A percentile compares a stretch with the other conserved stretches of the same genome.
These are phyloP conservation scores for Solanum dulcamara DNA, from an alignment of 257 asterid species.

Conservation along the genomic window DNA sequence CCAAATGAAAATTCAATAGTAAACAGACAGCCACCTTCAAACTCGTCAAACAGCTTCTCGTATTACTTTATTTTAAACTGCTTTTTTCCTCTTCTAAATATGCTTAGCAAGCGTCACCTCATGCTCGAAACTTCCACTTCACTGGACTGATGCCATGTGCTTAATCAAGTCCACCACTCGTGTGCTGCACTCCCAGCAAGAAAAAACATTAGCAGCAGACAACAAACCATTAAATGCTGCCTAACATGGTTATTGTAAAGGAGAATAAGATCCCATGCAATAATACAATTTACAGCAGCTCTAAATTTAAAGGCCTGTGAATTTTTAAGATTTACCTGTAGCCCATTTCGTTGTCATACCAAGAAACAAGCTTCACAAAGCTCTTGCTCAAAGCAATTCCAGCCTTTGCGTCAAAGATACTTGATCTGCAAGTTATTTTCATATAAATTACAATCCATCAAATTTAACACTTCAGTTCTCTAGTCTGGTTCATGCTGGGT, in stretches of 20 bases:
- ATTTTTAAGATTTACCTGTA: slow-evolving; percentile 44
- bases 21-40: background rate
- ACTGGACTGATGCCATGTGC: slow-evolving; percentile 41
- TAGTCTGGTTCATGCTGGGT: background rate
- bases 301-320: background rate
- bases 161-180: slow-evolving; percentile 68
- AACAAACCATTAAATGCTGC: background rate
- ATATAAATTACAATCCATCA: background rate
- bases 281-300: background rate
- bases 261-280: background rate
- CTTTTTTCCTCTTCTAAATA: background rate
- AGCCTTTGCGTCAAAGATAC: slow-evolving; percentile 86
- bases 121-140: background rate
- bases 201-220: background rate
- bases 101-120: background rate
- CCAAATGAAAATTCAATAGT: background rate
- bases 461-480: background rate
- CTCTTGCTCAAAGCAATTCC: slow-evolving; percentile 68
- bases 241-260: background rate
- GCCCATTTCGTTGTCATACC: slow-evolving; percentile 95
- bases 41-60: background rate
- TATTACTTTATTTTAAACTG: background rate
- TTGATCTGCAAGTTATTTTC: slow-evolving; percentile 40
- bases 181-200: slow-evolving; percentile 32
- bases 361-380: slow-evolving; percentile 67